These are phyloP conservation scores for Botrytis hyacinthi DNA, from an alignment of 2,329 filamentous ascomycete genomes.

Conservation along the genomic window DNA sequence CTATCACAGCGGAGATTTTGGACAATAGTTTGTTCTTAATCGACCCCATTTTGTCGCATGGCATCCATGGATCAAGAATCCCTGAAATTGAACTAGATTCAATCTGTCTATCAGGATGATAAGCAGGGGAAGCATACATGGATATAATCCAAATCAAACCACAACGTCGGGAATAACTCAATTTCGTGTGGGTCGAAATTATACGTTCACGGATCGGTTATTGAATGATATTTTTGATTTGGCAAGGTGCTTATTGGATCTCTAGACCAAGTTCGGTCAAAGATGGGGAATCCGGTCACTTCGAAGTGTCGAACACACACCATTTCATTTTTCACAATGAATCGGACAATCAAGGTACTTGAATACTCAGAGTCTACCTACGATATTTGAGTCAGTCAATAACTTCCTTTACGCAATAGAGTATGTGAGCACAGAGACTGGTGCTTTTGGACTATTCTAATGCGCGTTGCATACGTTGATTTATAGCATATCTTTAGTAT, in stretches of 20 bases:
- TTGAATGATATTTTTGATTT: too few species aligned
- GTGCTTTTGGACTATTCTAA: background rate
- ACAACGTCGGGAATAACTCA: background rate
- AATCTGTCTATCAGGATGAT: background rate
- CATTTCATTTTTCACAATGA: background rate
- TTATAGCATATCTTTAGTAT: background rate
- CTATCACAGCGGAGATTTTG: background rate
- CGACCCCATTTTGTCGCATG: background rate
- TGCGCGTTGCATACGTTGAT: background rate
- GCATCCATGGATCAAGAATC: background rate
- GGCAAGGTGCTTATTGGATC: background rate
- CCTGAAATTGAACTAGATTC: background rate
- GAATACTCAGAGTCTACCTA: background rate
- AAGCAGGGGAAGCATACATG: background rate
- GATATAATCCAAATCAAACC: background rate
- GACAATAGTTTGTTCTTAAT: background rate
- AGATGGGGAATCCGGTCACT: background rate
- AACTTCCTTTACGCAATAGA: background rate
- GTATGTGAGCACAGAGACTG: background rate
- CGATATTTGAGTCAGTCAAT: background rate
- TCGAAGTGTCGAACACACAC: background rate
- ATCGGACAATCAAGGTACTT: background rate
- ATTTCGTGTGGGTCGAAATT: background rate
- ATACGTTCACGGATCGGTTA: background rate
- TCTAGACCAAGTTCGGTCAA: background rate